A percentile compares a stretch with the other conserved stretches of the same genome.
Conservation (phyloP, 2,329 filamentous ascomycete genomes). For the Thyridium curvatum region DNA sequence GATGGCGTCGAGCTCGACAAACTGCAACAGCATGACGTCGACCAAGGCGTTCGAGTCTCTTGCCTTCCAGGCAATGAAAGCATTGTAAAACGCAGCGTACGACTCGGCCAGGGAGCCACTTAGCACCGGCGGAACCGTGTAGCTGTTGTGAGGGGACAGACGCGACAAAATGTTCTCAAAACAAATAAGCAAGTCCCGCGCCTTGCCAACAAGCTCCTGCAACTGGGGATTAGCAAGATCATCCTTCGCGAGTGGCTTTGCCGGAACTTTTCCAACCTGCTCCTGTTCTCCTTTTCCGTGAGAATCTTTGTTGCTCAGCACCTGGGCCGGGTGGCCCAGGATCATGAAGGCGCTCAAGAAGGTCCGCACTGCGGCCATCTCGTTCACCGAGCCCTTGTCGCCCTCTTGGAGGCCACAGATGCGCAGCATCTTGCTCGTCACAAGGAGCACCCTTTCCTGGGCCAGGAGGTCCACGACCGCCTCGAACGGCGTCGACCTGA, state of each 20-base stretch:
- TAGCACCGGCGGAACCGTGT: conserved; percentile 57
- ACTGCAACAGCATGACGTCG: conserved; percentile 80
- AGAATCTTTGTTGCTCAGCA: conserved; percentile 64
- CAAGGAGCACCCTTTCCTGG: conserved; percentile 57
- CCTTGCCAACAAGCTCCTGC: conserved; percentile 70
- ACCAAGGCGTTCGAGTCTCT: conserved; percentile 72
- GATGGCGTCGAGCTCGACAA: conserved; percentile 77
- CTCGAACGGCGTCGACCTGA: conserved; percentile 66
- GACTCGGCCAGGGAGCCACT: conserved; percentile 58
- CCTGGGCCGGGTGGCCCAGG: conserved; percentile 69
- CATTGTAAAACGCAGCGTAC: conserved; percentile 69
- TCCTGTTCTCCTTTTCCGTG: conserved; percentile 52
- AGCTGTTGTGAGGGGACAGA: conserved; percentile 59
- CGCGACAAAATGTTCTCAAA: conserved; percentile 69
- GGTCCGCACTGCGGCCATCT: conserved; percentile 66
- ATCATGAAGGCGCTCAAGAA: conserved; percentile 79
- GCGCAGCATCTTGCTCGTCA: conserved; percentile 61
- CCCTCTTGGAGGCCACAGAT: conserved; percentile 66
- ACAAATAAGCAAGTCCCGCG: conserved; percentile 68
- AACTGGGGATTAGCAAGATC: conserved; percentile 56
- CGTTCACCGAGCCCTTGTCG: conserved; percentile 53
- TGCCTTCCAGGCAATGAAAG: conserved; percentile 79
- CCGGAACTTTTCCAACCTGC: conserved; percentile 40
- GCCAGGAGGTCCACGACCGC: conserved; percentile 64
- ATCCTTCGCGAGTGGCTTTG: conserved; percentile 37